Conservation (phyloP, 2,329 filamentous ascomycete genomes). For the Scedosporium minutisporum region DNA sequence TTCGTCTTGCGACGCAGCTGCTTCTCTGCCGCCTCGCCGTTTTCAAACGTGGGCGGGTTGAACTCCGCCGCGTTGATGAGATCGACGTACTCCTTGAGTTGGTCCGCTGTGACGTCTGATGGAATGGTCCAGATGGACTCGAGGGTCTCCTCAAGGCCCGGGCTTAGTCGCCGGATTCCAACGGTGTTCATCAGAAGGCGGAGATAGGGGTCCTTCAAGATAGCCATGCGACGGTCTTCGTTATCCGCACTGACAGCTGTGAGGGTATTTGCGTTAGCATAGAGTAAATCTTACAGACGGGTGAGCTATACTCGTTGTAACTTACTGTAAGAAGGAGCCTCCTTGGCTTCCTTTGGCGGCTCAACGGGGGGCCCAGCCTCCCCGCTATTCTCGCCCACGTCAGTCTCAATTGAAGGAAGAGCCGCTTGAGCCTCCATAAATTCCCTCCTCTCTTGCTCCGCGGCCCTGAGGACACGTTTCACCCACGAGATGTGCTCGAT, state of each 20-base stretch:
- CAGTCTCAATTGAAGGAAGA: conserved; percentile 26
- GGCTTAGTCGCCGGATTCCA: conserved; percentile 53
- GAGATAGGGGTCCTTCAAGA: conserved; percentile 84
- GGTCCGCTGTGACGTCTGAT: conserved; percentile 48
- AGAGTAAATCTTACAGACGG: not conserved
- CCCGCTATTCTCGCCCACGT: not conserved
- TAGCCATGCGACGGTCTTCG: conserved; percentile 57
- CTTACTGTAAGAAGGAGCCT: conserved; percentile 25
- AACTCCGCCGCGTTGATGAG: conserved; percentile 71
- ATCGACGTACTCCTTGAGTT: conserved; percentile 59
- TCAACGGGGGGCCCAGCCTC: not conserved
- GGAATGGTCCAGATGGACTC: conserved; percentile 76
- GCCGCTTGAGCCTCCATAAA: conserved; percentile 68
- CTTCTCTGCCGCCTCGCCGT: conserved; percentile 64
- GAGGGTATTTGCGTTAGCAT: conserved; percentile 18
- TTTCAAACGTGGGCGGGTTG: conserved; percentile 66
- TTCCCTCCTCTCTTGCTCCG: conserved; percentile 61
- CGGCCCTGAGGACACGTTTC: conserved; percentile 58
- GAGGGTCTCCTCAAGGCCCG: conserved; percentile 55
- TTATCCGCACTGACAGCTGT: conserved; percentile 54
- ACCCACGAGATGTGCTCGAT: conserved; percentile 72
- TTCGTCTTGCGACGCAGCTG: conserved; percentile 61
- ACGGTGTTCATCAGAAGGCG: conserved; percentile 73
- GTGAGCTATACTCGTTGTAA: not conserved
- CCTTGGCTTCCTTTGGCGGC: conserved; percentile 12